phyloP scores from a whole-genome alignment of 352 stramenopile genomes.

The Paralagenidium karlingii region DNA sequence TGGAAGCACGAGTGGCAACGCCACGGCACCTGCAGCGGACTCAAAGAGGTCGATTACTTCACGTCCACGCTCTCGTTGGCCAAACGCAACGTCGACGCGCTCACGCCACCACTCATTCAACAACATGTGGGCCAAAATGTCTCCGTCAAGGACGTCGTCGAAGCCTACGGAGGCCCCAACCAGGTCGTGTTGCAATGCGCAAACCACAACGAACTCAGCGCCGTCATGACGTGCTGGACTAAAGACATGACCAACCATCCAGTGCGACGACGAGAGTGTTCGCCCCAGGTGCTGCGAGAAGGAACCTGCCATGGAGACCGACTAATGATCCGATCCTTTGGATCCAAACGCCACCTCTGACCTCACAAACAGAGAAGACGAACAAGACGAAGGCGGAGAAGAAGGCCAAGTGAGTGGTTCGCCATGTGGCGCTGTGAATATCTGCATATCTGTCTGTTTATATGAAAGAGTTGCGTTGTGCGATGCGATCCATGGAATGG shows the following conservation, averaged over 20 bases:
- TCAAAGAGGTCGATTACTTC: constrained; percentile 82
- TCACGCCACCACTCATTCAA: constrained; percentile 48
- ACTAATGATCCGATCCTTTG: no score
- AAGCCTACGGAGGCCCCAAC: constrained; percentile 8
- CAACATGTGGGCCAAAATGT: constrained; percentile 40
- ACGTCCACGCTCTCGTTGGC: constrained; percentile 61
- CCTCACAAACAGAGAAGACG: no score
- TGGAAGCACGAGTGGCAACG: constrained; percentile 91
- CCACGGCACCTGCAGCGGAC: constrained; percentile 87
- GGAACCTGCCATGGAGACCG: constrained; percentile 45
- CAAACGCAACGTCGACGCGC: constrained; percentile 31
- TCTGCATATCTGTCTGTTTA: no score
- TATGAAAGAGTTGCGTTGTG: no score
- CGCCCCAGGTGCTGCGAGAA: constrained; percentile 46
- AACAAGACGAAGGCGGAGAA: no score
- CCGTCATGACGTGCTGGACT: constrained; percentile 70
- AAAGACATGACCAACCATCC: constrained; percentile 43
- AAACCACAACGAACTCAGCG: constrained; percentile 28
- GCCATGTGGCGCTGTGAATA: no score
- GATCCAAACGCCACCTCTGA: no score
- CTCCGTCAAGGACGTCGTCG: constrained; percentile 24
- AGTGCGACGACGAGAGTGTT: constrained; percentile 30
- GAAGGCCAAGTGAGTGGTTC: no score
- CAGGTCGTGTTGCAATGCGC: constrained; percentile 15
- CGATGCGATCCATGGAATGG: no score